These are phyloP conservation scores for Aspergillus indologenus DNA, from an alignment of 495 filamentous ascomycete species.

Conservation along the genomic window DNA sequence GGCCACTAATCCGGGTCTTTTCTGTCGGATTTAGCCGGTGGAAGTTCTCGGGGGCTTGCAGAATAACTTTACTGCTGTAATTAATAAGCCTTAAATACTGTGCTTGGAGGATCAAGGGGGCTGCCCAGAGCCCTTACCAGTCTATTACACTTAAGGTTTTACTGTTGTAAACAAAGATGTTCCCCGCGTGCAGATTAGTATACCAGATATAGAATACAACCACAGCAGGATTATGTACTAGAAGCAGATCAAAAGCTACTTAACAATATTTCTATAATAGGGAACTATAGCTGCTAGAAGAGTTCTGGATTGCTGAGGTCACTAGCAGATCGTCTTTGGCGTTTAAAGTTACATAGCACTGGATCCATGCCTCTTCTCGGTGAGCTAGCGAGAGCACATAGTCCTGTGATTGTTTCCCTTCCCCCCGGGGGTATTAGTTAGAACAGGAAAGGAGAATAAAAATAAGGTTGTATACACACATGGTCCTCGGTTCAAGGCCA, in stretches of 20 bases:
- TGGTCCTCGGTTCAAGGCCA: slow-evolving; percentile 31
- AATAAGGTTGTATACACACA: slow-evolving; percentile 21
- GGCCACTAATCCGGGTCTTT: slow-evolving; percentile 18
- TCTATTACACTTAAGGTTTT: slow-evolving; percentile 31
- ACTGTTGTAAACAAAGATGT: slow-evolving; percentile 32
- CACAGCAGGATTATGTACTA: slow-evolving; percentile 18
- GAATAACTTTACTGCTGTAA: slow-evolving; percentile 25
- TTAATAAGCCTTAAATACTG: slow-evolving; percentile 24
- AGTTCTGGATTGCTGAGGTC: slow-evolving; percentile 19
- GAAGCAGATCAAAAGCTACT: slow-evolving; percentile 27
- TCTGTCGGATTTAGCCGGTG: slow-evolving; percentile 20
- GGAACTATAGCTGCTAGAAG: slow-evolving; percentile 17
- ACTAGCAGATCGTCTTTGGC: slow-evolving; percentile 15
- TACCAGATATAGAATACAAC: slow-evolving; percentile 30
- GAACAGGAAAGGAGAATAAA: slow-evolving; percentile 1
- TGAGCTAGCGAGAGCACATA: slow-evolving; percentile 23
- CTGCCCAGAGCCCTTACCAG: slow-evolving; percentile 29
- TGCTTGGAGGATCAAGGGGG: slow-evolving; percentile 26
- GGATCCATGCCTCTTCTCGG: slow-evolving; percentile 28
- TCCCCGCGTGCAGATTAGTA: slow-evolving; percentile 32
- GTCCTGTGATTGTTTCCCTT: slow-evolving; percentile 24
- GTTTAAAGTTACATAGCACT: slow-evolving; percentile 22
- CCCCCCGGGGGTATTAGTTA: slow-evolving; percentile 9
- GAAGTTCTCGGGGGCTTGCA: slow-evolving; percentile 26
- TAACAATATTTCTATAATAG: slow-evolving; percentile 25